Percentiles rank a stretch among this genome's conserved stretches.
Conservation (phyloP, 495 filamentous ascomycete species). For the Penicillium lividum region DNA sequence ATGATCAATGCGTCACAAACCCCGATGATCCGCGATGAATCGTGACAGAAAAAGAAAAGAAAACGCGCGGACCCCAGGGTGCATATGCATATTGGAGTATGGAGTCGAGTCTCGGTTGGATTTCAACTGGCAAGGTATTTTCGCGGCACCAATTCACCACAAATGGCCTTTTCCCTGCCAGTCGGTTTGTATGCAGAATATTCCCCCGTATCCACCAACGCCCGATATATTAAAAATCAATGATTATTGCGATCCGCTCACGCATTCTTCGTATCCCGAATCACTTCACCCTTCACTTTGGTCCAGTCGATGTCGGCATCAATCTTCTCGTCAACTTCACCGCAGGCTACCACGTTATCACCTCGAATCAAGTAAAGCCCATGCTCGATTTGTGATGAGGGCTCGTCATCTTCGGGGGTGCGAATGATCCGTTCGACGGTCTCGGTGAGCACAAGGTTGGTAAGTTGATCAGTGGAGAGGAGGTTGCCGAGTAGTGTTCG, state of each 20-base stretch:
- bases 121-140: too few species aligned
- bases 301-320: slow-evolving; percentile 89
- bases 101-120: too few species aligned
- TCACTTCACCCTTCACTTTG: slow-evolving; percentile 80
- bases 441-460: slow-evolving; percentile 84
- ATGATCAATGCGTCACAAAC: not conserved
- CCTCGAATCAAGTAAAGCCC: slow-evolving; percentile 91
- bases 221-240: slow-evolving; percentile 13
- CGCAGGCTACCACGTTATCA: slow-evolving; percentile 91
- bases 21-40: not conserved
- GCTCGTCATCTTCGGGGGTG: slow-evolving; percentile 76
- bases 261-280: slow-evolving; percentile 79
- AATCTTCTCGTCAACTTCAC: slow-evolving; percentile 83
- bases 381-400: slow-evolving; percentile 76
- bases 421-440: slow-evolving; percentile 90
- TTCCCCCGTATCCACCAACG: slow-evolving; percentile 2
- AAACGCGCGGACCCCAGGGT: too few species aligned
- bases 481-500: slow-evolving; percentile 83
- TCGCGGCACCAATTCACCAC: too few species aligned
- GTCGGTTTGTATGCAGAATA: slow-evolving; percentile 1
- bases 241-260: slow-evolving; percentile 36
- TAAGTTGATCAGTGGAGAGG: slow-evolving; percentile 84
- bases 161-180: too few species aligned
- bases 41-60: not conserved
- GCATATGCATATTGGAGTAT: too few species aligned